Percentiles rank a stretch among this genome's conserved stretches.
These are phyloP conservation scores for Pythium sukuiense DNA, from an alignment of 352 stramenopile species.

Conservation along the genomic window DNA sequence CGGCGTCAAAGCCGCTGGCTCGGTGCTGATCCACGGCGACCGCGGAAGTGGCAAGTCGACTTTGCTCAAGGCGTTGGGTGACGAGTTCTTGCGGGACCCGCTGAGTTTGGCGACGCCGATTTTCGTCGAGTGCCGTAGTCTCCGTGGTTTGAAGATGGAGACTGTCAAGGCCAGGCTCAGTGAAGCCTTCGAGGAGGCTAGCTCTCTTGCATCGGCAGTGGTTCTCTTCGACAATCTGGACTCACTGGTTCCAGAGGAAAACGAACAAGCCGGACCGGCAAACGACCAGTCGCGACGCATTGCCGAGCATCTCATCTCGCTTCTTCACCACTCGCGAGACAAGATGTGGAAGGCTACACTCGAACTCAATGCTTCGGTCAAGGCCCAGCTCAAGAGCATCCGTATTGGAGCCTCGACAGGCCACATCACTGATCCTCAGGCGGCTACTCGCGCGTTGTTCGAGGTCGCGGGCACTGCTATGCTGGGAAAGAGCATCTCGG, in stretches of 20 bases:
- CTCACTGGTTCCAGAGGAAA: constrained; percentile 74
- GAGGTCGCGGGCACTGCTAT: constrained; percentile 54
- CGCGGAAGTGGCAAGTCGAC: constrained; percentile 81
- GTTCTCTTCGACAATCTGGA: constrained; percentile 87
- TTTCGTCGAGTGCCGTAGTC: constrained; percentile 61
- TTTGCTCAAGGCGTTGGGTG: constrained; percentile 47
- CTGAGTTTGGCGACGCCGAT: constrained; percentile 45
- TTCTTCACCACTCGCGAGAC: constrained; percentile 52
- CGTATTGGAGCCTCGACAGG: constrained; percentile 4
- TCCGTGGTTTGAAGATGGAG: constrained; percentile 88
- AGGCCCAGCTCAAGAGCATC: constrained; percentile 23
- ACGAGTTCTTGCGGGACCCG: constrained; percentile 35
- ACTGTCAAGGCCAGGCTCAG: constrained; percentile 67
- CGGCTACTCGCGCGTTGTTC: constrained; percentile 38
- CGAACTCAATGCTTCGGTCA: constrained; percentile 58
- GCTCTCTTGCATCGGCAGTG: constrained; percentile 48
- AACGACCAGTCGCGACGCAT: constrained; percentile 90
- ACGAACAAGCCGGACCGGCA: constrained; percentile 60
- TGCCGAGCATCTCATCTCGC: constrained; percentile 65
- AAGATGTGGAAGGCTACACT: constrained; percentile 61
- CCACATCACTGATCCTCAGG: constrained; percentile 21
- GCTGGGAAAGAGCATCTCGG: constrained; percentile 60
- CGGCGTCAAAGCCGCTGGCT: constrained; percentile 56
- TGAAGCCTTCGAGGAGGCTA: constrained; percentile 55
- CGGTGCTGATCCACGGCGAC: constrained; percentile 68